Conservation (phyloP, 2,329 filamentous ascomycete species). For the Tricladium varicosporioides region DNA sequence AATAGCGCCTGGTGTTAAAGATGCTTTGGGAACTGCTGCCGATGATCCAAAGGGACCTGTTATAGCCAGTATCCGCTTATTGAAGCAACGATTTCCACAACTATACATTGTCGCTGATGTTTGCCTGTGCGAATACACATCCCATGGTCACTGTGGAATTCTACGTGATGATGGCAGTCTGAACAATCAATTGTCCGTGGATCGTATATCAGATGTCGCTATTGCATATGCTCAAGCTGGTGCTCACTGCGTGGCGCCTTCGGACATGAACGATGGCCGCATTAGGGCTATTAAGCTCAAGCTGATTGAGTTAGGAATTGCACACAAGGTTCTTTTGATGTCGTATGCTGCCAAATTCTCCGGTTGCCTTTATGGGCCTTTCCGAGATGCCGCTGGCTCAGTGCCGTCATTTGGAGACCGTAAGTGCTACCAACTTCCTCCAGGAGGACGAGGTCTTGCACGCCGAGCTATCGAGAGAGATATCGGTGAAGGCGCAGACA, state of each 20-base stretch:
- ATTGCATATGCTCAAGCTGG: constrained; percentile 93
- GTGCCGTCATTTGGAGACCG: constrained; percentile 90
- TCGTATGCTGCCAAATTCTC: constrained; percentile 98
- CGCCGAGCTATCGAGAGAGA: constrained; percentile 87
- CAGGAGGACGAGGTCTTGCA: constrained; percentile 86
- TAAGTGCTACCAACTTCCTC: constrained; percentile 94
- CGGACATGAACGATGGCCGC: constrained; percentile 98
- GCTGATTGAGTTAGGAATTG: constrained; percentile 90
- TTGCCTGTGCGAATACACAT: constrained; percentile 97
- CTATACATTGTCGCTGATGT: constrained; percentile 92
- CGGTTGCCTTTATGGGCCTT: constrained; percentile 93
- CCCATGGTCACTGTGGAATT: constrained; percentile 96
- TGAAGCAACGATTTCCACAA: constrained; percentile 82
- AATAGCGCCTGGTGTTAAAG: constrained; percentile 75
- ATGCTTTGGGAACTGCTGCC: constrained; percentile 85
- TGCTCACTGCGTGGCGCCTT: constrained; percentile 94
- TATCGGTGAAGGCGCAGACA: constrained; percentile 89
- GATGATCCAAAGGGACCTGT: constrained; percentile 93
- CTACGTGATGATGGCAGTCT: constrained; percentile 87
- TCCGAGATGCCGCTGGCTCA: constrained; percentile 93
- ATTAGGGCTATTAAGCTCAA: constrained; percentile 98
- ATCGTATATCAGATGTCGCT: constrained; percentile 96
- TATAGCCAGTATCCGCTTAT: constrained; percentile 78
- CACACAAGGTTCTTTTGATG: constrained; percentile 91
- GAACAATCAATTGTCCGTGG: constrained; percentile 90